Evolutionary conservation across 805 yeast species (phyloP).

Genomic region (Sporopachydermia lactativora): DNA sequence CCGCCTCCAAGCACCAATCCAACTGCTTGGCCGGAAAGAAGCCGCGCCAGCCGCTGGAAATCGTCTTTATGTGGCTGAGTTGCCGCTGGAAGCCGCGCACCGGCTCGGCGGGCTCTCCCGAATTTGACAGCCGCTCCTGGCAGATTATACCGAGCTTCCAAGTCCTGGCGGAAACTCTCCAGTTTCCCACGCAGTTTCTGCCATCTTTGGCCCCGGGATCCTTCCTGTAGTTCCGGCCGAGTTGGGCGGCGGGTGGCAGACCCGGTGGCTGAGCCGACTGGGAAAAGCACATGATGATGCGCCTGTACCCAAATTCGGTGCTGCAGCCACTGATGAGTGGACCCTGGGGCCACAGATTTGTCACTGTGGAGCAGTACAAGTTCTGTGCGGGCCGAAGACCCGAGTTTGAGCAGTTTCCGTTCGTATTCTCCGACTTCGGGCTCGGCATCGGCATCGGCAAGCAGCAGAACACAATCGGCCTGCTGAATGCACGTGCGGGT

Average conservation of each 20-base stretch:
- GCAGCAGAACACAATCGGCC: constrained; percentile 82
- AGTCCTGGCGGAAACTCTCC: constrained; percentile 21
- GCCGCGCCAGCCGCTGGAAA: constrained; percentile 77
- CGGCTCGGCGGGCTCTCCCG: background rate
- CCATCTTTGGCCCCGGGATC: background rate
- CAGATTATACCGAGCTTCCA: constrained; percentile 13
- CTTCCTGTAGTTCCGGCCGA: constrained; percentile 10
- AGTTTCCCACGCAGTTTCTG: constrained; percentile 21
- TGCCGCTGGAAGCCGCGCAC: constrained; percentile 13
- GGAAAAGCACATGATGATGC: constrained; percentile 77
- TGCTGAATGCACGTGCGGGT: constrained; percentile 85
- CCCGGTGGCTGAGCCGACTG: background rate
- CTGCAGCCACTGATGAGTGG: constrained; percentile 74
- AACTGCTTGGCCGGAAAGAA: constrained; percentile 83
- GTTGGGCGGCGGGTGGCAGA: background rate
- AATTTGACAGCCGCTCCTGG: constrained; percentile 9
- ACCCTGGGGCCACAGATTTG: constrained; percentile 68
- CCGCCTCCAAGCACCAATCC: constrained; percentile 96
- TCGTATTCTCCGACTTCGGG: constrained; percentile 82
- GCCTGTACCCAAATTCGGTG: constrained; percentile 82
- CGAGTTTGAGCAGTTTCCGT: constrained; percentile 52
- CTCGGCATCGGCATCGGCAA: constrained; percentile 70
- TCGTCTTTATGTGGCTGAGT: constrained; percentile 63
- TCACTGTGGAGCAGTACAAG: constrained; percentile 76
- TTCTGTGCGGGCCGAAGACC: constrained; percentile 80